Conservation (phyloP, 2,329 filamentous ascomycete species). For the Fusarium sp. region DNA sequence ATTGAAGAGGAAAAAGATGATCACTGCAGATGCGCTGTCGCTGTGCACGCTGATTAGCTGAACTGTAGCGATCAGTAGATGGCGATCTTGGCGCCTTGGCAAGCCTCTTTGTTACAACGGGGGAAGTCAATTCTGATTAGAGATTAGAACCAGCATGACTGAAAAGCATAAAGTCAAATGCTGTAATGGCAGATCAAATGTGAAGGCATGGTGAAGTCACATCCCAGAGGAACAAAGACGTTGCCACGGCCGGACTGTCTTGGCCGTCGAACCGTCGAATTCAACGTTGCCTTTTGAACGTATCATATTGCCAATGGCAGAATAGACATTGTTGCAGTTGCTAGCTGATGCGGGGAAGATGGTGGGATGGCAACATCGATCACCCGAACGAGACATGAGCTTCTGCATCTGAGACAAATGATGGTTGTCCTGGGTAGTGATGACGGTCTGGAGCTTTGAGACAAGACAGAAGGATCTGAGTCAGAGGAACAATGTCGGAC, state of each 20-base stretch:
- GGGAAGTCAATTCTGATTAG: constrained; percentile 7
- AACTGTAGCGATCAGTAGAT: constrained; percentile 11
- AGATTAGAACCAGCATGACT: not conserved
- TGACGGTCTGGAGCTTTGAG: not conserved
- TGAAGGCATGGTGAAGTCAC: constrained; percentile 13
- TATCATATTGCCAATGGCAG: not conserved
- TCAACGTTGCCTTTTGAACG: constrained; percentile 34
- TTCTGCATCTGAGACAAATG: constrained; percentile 21
- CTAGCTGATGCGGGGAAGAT: constrained; percentile 27
- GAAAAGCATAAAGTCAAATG: not conserved
- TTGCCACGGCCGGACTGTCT: constrained; percentile 1
- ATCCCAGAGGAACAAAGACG: not conserved
- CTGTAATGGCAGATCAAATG: not conserved
- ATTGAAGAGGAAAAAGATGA: constrained; percentile 22
- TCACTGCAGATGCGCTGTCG: constrained; percentile 2
- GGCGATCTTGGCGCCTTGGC: constrained; percentile 39
- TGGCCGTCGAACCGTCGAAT: constrained; percentile 25
- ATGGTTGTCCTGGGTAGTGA: constrained; percentile 12
- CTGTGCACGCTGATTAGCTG: constrained; percentile 6
- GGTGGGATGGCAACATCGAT: constrained; percentile 32
- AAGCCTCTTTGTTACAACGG: constrained; percentile 4
- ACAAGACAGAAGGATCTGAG: constrained; percentile 8
- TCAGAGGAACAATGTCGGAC: not conserved
- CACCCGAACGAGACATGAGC: constrained; percentile 14
- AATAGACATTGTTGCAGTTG: constrained; percentile 8